phyloP scores from a whole-genome alignment of 2,329 filamentous ascomycete genomes.

The Rutstroemia sp. region DNA sequence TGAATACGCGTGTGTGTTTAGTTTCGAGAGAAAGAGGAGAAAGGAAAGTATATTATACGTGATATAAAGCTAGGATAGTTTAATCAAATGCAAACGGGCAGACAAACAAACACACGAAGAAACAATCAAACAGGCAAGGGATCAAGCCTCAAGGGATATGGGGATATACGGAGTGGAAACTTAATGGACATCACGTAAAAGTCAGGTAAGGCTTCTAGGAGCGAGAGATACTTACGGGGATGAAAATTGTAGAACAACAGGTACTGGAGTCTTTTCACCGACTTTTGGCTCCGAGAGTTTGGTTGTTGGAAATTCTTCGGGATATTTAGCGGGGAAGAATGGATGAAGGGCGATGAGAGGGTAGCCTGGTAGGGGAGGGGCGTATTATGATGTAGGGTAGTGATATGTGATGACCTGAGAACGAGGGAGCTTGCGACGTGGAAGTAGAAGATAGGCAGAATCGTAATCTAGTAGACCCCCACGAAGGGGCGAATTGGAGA shows the following conservation, averaged over 20 bases:
- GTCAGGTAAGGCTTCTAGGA: not conserved
- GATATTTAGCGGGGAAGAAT: not conserved
- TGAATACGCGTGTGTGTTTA: too few species aligned
- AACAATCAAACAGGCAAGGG: not conserved
- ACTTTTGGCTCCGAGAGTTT: constrained; percentile 3
- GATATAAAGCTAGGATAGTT: too few species aligned
- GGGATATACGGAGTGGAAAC: not conserved
- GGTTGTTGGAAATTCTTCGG: constrained; percentile 1
- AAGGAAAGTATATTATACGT: too few species aligned
- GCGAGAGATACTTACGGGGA: not conserved
- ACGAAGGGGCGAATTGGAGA: too few species aligned
- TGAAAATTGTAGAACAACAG: not conserved
- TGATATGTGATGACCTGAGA: not conserved
- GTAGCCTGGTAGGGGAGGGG: too few species aligned
- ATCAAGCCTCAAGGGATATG: not conserved
- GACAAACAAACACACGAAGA: not conserved
- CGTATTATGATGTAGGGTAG: not conserved
- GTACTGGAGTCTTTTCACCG: not conserved
- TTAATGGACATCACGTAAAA: not conserved
- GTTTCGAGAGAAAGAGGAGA: too few species aligned
- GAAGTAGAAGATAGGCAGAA: too few species aligned
- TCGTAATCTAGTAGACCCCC: too few species aligned
- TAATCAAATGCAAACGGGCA: too few species aligned
- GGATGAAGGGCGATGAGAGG: not conserved
- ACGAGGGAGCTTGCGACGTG: not conserved